phyloP scores from a whole-genome alignment of 148 eudicot genomes.

The Chenopodium album region DNA sequence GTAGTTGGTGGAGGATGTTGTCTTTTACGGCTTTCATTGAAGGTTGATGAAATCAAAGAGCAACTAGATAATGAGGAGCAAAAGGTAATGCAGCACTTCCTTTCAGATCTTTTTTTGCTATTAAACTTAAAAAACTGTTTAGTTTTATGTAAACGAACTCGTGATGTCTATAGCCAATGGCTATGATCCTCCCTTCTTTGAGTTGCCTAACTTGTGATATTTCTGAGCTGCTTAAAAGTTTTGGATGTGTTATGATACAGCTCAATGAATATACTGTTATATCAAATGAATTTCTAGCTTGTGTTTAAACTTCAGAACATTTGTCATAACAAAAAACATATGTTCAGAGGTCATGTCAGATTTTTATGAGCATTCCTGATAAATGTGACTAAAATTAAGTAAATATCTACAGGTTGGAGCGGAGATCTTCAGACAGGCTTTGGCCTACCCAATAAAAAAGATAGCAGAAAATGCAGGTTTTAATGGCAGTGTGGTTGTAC shows the following conservation, averaged over 20 bases:
- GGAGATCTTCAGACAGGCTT: slow-evolving; percentile 77
- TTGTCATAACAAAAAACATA: background rate
- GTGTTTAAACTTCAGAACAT: background rate
- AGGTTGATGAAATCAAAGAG: slow-evolving; percentile 59
- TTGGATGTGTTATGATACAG: background rate
- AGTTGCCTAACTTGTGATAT: background rate
- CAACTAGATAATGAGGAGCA: slow-evolving; percentile 86
- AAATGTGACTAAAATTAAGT: background rate
- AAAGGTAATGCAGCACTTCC: slow-evolving; percentile 40
- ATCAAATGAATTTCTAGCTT: background rate
- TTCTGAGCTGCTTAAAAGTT: background rate
- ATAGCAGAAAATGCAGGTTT: slow-evolving; percentile 89
- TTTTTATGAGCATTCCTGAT: background rate
- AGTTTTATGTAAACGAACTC: background rate
- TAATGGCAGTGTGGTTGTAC: slow-evolving; percentile 65
- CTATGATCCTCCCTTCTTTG: background rate
- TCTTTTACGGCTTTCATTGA: slow-evolving; percentile 74
- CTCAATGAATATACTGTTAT: background rate
- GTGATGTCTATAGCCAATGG: background rate
- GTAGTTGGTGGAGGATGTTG: slow-evolving; percentile 97
- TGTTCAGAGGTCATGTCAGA: background rate
- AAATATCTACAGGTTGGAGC: slow-evolving; percentile 72
- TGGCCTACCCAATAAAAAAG: slow-evolving; percentile 73
- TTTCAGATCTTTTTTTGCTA: background rate
- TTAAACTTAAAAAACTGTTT: background rate